A percentile compares a stretch with the other conserved stretches of the same genome.
These are phyloP conservation scores for Ogataea siamensis DNA, from an alignment of 805 yeast genomes.

Conservation along the genomic window DNA sequence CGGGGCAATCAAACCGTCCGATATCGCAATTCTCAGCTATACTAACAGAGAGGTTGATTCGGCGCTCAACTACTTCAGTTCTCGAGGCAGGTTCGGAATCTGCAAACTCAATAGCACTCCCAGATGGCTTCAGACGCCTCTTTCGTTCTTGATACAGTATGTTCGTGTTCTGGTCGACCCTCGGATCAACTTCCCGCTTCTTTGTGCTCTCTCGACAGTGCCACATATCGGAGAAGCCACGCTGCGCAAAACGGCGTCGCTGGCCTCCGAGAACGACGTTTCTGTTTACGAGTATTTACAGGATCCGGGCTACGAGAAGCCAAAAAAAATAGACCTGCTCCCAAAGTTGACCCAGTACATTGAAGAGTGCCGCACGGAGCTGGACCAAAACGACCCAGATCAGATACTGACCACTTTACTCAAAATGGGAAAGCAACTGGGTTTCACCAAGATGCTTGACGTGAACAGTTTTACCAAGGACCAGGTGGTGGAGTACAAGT, in stretches of 20 bases:
- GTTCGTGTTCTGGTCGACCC: slow-evolving; percentile 41
- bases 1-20: slow-evolving; percentile 42
- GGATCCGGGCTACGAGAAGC: slow-evolving; percentile 11
- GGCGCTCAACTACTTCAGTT: slow-evolving; percentile 38
- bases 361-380: slow-evolving; percentile 20
- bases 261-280: slow-evolving; percentile 21
- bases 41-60: slow-evolving; percentile 49
- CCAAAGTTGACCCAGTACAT: slow-evolving; percentile 16
- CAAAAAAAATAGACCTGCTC: slow-evolving; percentile 7
- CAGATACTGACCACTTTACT: slow-evolving; percentile 36
- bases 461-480: slow-evolving; percentile 15
- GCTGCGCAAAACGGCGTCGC: slow-evolving; percentile 18
- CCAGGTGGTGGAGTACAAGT: slow-evolving; percentile 27
- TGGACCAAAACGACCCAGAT: slow-evolving; percentile 36
- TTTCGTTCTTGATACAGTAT: slow-evolving; percentile 47
- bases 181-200: slow-evolving; percentile 26
- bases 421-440: slow-evolving; percentile 35
- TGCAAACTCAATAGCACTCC: slow-evolving; percentile 46
- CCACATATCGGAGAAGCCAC: slow-evolving; percentile 25
- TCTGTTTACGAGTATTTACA: slow-evolving; percentile 25
- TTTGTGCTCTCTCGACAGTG: slow-evolving; percentile 26
- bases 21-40: slow-evolving; percentile 52
- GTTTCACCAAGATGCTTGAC: slow-evolving; percentile 33
- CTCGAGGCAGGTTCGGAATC: slow-evolving; percentile 39
- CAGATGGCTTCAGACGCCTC: slow-evolving; percentile 48